Evolutionary conservation across 257 asterid genomes (phyloP), one percentile per base, ranked within the genome.

Genomic region (Handroanthus guayacan): DNA sequence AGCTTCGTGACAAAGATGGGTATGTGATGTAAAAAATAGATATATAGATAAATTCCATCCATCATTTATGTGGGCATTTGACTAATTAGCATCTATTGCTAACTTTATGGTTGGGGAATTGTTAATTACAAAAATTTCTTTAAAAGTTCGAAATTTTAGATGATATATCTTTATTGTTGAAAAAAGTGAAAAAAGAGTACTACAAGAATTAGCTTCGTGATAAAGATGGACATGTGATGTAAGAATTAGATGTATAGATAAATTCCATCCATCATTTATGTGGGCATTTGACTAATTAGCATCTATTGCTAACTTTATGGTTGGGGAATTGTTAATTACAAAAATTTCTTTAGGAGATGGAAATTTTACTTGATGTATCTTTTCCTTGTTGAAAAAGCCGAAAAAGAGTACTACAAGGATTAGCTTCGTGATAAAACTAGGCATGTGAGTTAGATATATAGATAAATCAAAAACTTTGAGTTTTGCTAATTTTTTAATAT

Each of bases 211-310:
- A 25, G 31, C 31, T 25, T 25, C 1, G 31, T 25, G 31, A 25
- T 41, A 41, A 8, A 41, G 45, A 41, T 41, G 6, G 5, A 3
- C 4, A 4, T 41, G 4, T 41, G 45, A 41, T 41, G 31, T 25
- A 25, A 25, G 31, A 25, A 0, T 25, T 25, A 25, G 31, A 25
- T 25, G 1, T 25, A 25, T 25, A 25, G 31, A 25, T 25, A 50
- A 56, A 65, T 74, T 74, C 80, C 63, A 52, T 69, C 74, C 63
- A 16, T 78, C 52, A n/a, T 74, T 57, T 79, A 78, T 78, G 80
- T 74, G 82, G 61, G 12, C 36, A 37, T 8, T 62, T 78, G 78
- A 77, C 75, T 69, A 17, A 44, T 17, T 71, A 54, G 13, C 14
- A 11, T 12, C 54, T 16, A 0, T 20, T 9, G 36, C 11, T 56